These are phyloP conservation scores for Tarenaya hassleriana DNA, from an alignment of 345 rosid species.

Conservation along the genomic window DNA sequence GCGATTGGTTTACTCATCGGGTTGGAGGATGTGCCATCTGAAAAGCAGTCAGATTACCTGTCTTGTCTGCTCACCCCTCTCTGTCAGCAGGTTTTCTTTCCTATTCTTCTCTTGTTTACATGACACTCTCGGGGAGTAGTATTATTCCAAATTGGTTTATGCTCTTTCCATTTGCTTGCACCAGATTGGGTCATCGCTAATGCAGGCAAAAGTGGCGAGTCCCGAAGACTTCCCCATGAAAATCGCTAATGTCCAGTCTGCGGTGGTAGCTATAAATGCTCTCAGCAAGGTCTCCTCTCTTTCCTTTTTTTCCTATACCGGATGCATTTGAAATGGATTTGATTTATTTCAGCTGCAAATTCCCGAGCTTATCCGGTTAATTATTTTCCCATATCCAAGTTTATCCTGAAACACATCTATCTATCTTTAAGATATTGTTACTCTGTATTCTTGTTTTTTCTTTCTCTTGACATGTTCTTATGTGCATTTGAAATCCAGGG, in stretches of 20 bases:
- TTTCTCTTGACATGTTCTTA: constrained; percentile 16
- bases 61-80: constrained; percentile 83
- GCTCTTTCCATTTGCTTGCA: constrained; percentile 25
- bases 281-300: constrained; percentile 76
- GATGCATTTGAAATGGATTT: too few species aligned
- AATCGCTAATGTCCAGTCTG: constrained; percentile 57
- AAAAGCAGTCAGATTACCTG: constrained; percentile 86
- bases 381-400: background rate
- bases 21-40: constrained; percentile 72
- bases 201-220: constrained; percentile 41
- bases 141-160: constrained; percentile 10
- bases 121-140: constrained; percentile 2
- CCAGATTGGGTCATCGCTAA: constrained; percentile 63
- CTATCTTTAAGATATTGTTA: constrained; percentile 7
- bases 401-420: constrained; percentile 7
- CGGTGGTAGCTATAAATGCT: constrained; percentile 82
- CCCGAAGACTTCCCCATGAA: constrained; percentile 49
- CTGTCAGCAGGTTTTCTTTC: constrained; percentile 69
- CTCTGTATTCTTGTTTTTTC: constrained; percentile 5
- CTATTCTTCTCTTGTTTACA: constrained; percentile 14
- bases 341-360: too few species aligned
- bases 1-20: constrained; percentile 92
- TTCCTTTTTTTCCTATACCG: background rate
- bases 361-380: background rate
- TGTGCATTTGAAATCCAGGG: constrained; percentile 51